phyloP scores from a whole-genome alignment of 306 rosid genomes.

The Adenanthera pavonina region DNA sequence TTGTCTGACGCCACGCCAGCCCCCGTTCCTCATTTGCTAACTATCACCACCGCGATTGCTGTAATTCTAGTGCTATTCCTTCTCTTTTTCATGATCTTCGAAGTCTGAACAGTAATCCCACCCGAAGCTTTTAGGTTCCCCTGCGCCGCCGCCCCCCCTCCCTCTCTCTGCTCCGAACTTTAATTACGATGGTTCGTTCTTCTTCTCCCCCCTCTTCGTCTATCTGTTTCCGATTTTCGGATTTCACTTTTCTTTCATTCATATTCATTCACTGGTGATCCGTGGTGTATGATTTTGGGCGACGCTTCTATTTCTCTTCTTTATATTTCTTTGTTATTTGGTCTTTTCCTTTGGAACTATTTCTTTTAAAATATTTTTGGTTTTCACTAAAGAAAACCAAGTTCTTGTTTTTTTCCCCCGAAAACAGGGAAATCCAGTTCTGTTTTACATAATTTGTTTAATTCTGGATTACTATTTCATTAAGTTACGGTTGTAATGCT shows the following conservation, averaged over 20 bases:
- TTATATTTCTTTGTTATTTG: neutral
- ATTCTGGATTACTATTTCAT: neutral
- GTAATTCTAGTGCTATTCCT: neutral
- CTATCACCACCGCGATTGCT: neutral
- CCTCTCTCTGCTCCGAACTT: neutral
- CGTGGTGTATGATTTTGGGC: neutral
- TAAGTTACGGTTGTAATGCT: neutral
- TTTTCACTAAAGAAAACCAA: neutral
- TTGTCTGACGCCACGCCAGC: too few relatives aligned
- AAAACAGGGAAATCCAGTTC: too few relatives aligned
- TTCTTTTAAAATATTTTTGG: neutral
- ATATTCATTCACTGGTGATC: neutral
- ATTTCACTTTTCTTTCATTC: neutral
- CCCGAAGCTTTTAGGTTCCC: neutral
- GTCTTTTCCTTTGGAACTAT: neutral
- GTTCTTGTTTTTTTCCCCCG: neutral
- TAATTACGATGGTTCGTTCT: neutral
- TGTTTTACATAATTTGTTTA: too few relatives aligned
- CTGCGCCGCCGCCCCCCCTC: neutral
- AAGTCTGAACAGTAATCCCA: neutral
- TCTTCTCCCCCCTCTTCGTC: neutral
- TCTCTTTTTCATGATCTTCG: neutral
- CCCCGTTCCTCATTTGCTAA: too few relatives aligned
- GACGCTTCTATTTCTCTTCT: too few relatives aligned
- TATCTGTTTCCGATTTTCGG: neutral